These are phyloP conservation scores for Podospora tetraspora DNA, from an alignment of 495 filamentous ascomycete genomes.

Conservation along the genomic window DNA sequence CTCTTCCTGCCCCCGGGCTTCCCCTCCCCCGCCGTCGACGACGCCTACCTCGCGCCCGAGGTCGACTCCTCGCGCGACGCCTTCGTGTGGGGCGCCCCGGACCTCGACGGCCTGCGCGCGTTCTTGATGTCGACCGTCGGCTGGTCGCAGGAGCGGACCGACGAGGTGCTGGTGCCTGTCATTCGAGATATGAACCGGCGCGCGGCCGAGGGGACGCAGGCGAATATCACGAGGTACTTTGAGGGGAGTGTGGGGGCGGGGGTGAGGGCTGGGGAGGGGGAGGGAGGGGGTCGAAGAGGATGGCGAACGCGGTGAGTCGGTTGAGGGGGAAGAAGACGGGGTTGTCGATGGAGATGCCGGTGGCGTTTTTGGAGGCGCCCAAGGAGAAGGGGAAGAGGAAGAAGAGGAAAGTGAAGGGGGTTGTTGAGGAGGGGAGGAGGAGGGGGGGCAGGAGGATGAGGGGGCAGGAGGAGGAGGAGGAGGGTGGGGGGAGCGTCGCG, in stretches of 20 bases:
- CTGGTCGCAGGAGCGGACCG: constrained; percentile 84
- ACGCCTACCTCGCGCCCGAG: constrained; percentile 79
- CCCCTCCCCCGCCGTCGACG: constrained; percentile 61
- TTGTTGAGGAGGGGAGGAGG: constrained; percentile 26
- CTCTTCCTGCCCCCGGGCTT: constrained; percentile 78
- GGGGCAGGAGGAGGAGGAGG: neutral
- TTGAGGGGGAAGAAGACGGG: constrained; percentile 41
- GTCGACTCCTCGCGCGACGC: constrained; percentile 70
- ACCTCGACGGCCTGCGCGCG: constrained; percentile 74
- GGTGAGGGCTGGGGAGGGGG: constrained; percentile 55
- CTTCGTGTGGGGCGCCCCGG: constrained; percentile 94
- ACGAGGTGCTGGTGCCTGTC: constrained; percentile 91
- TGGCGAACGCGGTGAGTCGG: constrained; percentile 74
- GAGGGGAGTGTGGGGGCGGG: constrained; percentile 37
- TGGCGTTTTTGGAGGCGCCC: constrained; percentile 11
- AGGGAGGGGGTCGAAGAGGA: constrained; percentile 66
- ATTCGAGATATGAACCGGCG: constrained; percentile 89
- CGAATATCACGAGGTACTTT: constrained; percentile 92
- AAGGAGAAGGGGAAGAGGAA: constrained; percentile 25
- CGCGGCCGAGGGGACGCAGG: constrained; percentile 83
- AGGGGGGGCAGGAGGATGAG: constrained; percentile 15
- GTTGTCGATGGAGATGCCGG: constrained; percentile 22
- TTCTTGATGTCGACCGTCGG: constrained; percentile 93
- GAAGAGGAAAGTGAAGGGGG: constrained; percentile 17
- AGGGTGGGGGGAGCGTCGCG: neutral